Evolutionary conservation across 371 early-diverging fungal species (phyloP).

Genomic region (Mucor saturninus): DNA sequence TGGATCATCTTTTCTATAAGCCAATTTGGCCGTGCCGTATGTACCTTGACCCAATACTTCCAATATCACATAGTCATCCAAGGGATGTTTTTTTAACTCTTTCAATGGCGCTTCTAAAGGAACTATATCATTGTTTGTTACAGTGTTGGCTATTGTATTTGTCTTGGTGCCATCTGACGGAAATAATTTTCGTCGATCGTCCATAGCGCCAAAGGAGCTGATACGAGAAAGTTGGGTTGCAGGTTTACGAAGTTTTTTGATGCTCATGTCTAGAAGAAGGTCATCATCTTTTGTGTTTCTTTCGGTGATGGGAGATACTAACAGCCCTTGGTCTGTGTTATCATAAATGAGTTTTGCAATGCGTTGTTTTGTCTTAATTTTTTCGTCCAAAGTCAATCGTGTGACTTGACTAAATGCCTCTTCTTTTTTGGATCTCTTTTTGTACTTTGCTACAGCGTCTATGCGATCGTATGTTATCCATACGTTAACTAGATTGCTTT

Average conservation of each 20-base stretch:
- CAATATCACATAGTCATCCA: constrained; percentile 62
- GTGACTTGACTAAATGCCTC: too few species aligned
- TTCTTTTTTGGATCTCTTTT: constrained; percentile 7
- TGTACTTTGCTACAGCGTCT: constrained; percentile 21
- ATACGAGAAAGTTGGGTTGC: constrained; percentile 10
- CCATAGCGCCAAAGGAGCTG: constrained; percentile 26
- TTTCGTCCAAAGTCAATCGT: background rate
- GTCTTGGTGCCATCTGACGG: constrained; percentile 1
- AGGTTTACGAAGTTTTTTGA: background rate
- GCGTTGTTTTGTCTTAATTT: background rate
- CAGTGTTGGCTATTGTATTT: background rate
- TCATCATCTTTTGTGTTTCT: background rate
- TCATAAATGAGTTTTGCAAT: background rate
- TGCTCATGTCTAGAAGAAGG: background rate
- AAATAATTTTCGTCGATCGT: constrained; percentile 14
- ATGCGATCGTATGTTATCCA: constrained; percentile 73
- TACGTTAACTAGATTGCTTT: constrained; percentile 54
- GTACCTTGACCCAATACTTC: constrained; percentile 70
- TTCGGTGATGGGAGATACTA: background rate
- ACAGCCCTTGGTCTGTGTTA: constrained; percentile 1
- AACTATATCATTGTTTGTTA: background rate
- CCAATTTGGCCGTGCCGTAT: constrained; percentile 68
- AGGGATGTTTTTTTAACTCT: constrained; percentile 22
- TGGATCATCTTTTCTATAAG: constrained; percentile 51
- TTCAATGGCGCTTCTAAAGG: constrained; percentile 13